These are phyloP conservation scores for Globisporangium splendens DNA, from an alignment of 352 stramenopile species.

Conservation along the genomic window DNA sequence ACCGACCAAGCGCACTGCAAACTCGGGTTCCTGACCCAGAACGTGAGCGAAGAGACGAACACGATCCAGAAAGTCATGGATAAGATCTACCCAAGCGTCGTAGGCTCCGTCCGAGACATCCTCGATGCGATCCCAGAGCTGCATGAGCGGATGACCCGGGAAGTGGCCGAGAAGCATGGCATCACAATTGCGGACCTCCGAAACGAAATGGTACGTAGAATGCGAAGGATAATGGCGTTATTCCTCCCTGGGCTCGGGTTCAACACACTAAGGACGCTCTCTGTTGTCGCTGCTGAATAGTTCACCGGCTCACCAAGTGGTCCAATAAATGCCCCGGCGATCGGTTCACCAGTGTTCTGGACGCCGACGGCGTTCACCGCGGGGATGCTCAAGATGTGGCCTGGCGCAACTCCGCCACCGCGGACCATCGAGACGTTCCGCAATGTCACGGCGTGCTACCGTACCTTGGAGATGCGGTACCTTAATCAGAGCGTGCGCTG, in stretches of 20 bases:
- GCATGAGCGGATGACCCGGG: slow-evolving; percentile 15
- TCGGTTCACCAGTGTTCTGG: slow-evolving; percentile 30
- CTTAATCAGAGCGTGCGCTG: slow-evolving; percentile 32
- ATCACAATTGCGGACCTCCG: slow-evolving; percentile 7
- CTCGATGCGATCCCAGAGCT: slow-evolving; percentile 17
- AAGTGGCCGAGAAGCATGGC: slow-evolving; percentile 7
- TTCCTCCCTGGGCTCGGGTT: background rate
- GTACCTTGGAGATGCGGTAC: slow-evolving; percentile 31
- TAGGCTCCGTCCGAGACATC: slow-evolving; percentile 12
- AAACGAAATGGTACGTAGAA: slow-evolving; percentile 9
- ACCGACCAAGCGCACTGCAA: slow-evolving; percentile 22
- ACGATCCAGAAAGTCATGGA: slow-evolving; percentile 23
- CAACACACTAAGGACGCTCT: background rate
- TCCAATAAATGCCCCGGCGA: slow-evolving; percentile 1
- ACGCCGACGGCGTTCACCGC: slow-evolving; percentile 18
- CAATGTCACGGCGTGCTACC: slow-evolving; percentile 26
- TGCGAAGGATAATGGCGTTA: background rate
- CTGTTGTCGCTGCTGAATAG: background rate
- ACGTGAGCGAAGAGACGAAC: slow-evolving; percentile 24
- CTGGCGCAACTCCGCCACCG: slow-evolving; percentile 27
- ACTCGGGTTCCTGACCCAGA: slow-evolving; percentile 24
- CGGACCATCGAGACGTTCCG: slow-evolving; percentile 32
- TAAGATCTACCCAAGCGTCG: slow-evolving; percentile 23
- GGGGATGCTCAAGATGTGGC: slow-evolving; percentile 23
- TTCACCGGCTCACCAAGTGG: slow-evolving; percentile 19